These are phyloP conservation scores for Hymenoscyphus fraxineus DNA, from an alignment of 2,329 filamentous ascomycete species.

Conservation along the genomic window DNA sequence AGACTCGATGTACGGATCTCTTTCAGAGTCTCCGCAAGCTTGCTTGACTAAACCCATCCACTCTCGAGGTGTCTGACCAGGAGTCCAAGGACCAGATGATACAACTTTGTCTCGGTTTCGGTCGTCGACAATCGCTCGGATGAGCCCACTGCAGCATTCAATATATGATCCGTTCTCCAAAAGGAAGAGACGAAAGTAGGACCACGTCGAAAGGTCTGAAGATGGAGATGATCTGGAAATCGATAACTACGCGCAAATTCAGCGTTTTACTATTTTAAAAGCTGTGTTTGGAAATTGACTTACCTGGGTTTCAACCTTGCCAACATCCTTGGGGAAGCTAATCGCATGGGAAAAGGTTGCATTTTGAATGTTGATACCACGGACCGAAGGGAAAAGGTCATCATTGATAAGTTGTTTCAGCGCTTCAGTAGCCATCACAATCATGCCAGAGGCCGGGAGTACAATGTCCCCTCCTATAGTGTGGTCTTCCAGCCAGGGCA, in stretches of 20 bases:
- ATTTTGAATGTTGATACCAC: slow-evolving; percentile 34
- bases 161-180: too few relatives aligned
- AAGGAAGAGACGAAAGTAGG: too few relatives aligned
- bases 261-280: too few relatives aligned
- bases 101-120: too few relatives aligned
- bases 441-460: slow-evolving; percentile 32
- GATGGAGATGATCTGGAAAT: too few relatives aligned
- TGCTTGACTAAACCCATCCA: too few relatives aligned
- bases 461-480: slow-evolving; percentile 18
- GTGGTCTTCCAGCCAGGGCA: slow-evolving; percentile 13
- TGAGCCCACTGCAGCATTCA: not conserved
- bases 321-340: not conserved
- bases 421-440: slow-evolving; percentile 32
- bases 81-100: too few relatives aligned
- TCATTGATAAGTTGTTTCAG: slow-evolving; percentile 19
- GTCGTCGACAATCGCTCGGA: not conserved
- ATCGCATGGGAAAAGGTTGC: not conserved
- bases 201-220: too few relatives aligned
- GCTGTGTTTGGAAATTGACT: too few relatives aligned
- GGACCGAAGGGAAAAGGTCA: slow-evolving; percentile 32
- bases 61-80: too few relatives aligned
- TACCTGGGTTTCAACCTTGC: not conserved
- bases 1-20: not conserved
- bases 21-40: too few relatives aligned
- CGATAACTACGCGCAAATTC: too few relatives aligned